Evolutionary conservation across 768 basidiomycete genomes (phyloP).

Genomic region (Tylopilus rubrobrunneus): DNA sequence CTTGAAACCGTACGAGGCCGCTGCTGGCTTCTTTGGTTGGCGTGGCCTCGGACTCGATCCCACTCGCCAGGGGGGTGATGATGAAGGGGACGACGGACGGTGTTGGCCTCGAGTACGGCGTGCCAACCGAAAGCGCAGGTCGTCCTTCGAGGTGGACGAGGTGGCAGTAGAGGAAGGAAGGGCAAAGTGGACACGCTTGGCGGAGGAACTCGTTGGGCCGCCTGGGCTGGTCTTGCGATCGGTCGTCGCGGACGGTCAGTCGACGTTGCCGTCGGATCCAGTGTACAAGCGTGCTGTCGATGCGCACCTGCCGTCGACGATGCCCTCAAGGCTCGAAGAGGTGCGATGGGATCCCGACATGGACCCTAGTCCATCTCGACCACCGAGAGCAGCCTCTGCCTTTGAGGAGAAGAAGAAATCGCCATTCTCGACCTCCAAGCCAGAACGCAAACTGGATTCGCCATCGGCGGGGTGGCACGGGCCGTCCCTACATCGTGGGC

Average conservation of each 20-base stretch:
- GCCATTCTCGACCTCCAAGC: slow-evolving; percentile 1
- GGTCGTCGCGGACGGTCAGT: not conserved
- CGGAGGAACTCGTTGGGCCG: slow-evolving; percentile 21
- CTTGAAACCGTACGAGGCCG: slow-evolving; percentile 24
- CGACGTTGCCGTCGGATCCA: not conserved
- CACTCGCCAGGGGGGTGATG: not conserved
- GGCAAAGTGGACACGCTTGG: slow-evolving; percentile 15
- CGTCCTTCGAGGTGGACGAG: slow-evolving; percentile 17
- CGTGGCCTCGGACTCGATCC: slow-evolving; percentile 19
- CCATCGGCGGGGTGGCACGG: slow-evolving; percentile 8
- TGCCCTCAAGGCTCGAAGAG: not conserved
- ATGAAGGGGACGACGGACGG: not conserved
- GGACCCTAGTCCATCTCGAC: not conserved
- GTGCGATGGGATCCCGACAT: slow-evolving; percentile 18
- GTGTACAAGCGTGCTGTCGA: not conserved
- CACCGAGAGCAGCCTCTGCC: not conserved
- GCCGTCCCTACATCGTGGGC: slow-evolving; percentile 6
- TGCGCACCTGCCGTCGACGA: not conserved
- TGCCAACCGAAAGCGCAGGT: not conserved
- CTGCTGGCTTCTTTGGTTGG: slow-evolving; percentile 29
- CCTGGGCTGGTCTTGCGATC: slow-evolving; percentile 10
- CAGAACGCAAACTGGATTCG: slow-evolving; percentile 10
- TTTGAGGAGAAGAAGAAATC: slow-evolving; percentile 1
- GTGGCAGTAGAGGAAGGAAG: slow-evolving; percentile 23
- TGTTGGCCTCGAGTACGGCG: not conserved